Evolutionary conservation across 2,329 filamentous ascomycete genomes (phyloP), one percentile per base, ranked within the genome.

Genomic region (Fusarium pseudonygamai): DNA sequence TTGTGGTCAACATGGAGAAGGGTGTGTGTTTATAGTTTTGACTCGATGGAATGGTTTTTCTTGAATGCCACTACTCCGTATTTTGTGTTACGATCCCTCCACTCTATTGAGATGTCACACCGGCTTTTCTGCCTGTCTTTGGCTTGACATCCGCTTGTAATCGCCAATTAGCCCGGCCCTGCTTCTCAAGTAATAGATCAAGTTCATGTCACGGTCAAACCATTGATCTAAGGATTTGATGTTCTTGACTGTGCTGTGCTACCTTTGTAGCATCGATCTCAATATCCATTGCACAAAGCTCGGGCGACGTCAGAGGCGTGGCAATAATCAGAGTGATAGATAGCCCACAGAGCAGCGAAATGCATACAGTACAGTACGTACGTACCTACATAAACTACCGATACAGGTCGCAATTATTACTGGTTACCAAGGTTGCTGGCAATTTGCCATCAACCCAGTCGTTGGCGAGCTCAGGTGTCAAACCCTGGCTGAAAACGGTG

Each of bases 301-400:
- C 37, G 49, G 34, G 45, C 57, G 37, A 69, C 65, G 69, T 74
- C 73, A 65, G 67, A 77, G 75, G 75, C 56, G 75, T 77, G 69
- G 39, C 37, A 43, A 63, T 73, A 65, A 42, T 43, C 30, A 61
- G 28, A 46, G 40, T 18, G 55, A 30, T 52, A 49, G 55, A 30
- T 52, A 53, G 30, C 53, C 50, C 40, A 46, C 32, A 26, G 18
- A 52, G 39, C 20, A 28, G 46, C 45, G 26, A 28, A 32, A 18
- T 34, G 6, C 32, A 34, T 28, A 28, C 28, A 28, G 28, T 32
- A 32, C 30, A 32, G 30, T 32, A 28, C 28, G 28, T 28, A 28
- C 28, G 32, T 34, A 10, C 16, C 34, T 36, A 36, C 34, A 16
- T 34, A 16, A 34, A 34, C 34, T 34, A 34, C 32, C 16, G 34